Conservation (phyloP, 768 basidiomycete genomes). For the Rhizopogon vulgaris region DNA sequence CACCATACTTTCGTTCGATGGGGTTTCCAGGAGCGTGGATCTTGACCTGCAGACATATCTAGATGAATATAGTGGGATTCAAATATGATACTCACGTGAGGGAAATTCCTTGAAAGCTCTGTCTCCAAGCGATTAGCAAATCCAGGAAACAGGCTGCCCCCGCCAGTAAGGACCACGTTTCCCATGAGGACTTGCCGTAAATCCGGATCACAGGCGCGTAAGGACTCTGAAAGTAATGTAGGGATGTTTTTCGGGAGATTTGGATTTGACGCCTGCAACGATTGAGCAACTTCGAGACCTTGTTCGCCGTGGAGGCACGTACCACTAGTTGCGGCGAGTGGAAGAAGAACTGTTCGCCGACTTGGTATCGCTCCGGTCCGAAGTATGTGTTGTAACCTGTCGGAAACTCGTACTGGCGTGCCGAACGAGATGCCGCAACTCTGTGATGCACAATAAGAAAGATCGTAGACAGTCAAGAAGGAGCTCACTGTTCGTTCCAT, state of each 20-base stretch:
- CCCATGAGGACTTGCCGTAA: constrained; percentile 83
- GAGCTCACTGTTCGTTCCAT: constrained; percentile 81
- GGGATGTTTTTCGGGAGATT: constrained; percentile 73
- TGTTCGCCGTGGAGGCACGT: constrained; percentile 13
- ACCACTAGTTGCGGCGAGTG: constrained; percentile 57
- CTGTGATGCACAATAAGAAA: constrained; percentile 28
- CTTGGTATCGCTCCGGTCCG: constrained; percentile 70
- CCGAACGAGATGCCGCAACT: constrained; percentile 47
- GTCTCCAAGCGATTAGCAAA: constrained; percentile 75
- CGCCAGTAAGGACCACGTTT: constrained; percentile 95
- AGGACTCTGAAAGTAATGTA: constrained; percentile 66
- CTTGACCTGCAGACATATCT: constrained; percentile 56
- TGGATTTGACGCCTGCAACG: constrained; percentile 44
- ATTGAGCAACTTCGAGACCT: constrained; percentile 3
- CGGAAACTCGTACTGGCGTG: constrained; percentile 88
- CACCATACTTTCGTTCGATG: constrained; percentile 83
- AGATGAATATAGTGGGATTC: background rate
- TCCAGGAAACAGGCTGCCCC: constrained; percentile 81
- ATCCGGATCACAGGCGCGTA: constrained; percentile 87
- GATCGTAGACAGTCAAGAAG: background rate
- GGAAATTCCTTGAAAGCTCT: constrained; percentile 71
- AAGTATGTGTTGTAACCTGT: constrained; percentile 87
- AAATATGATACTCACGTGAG: constrained; percentile 53
- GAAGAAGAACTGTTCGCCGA: constrained; percentile 87
- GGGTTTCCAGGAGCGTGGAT: constrained; percentile 90